Conservation (phyloP, 2,329 filamentous ascomycete species). For the Sclerotiophoma versabilis region DNA sequence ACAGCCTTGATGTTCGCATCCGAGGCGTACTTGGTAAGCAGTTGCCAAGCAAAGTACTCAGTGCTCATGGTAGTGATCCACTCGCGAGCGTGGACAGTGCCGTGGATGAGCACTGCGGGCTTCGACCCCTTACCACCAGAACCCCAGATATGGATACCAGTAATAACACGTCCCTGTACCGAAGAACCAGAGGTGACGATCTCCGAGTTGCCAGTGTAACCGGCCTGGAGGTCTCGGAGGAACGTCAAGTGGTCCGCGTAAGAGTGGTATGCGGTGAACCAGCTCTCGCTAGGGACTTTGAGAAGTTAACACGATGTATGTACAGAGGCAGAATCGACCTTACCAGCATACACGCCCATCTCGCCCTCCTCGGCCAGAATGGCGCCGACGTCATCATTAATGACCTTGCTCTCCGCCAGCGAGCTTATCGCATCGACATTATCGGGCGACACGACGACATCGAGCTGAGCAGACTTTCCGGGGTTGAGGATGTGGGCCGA, state of each 20-base stretch:
- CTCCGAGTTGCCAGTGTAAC: constrained; percentile 43
- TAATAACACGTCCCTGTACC: constrained; percentile 41
- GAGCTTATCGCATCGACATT: constrained; percentile 41
- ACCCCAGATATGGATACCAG: constrained; percentile 50
- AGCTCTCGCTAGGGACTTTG: constrained; percentile 42
- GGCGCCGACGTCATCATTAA: constrained; percentile 47
- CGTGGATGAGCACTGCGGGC: constrained; percentile 45
- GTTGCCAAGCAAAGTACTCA: constrained; percentile 37
- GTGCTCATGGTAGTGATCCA: constrained; percentile 47
- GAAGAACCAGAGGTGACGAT: constrained; percentile 44
- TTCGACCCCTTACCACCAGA: constrained; percentile 46
- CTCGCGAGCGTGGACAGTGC: constrained; percentile 47
- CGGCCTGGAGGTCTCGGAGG: constrained; percentile 42
- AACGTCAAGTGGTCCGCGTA: constrained; percentile 47
- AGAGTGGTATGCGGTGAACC: constrained; percentile 48
- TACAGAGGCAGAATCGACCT: background rate
- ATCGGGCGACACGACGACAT: constrained; percentile 47
- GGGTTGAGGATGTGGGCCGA: constrained; percentile 45
- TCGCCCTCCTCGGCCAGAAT: constrained; percentile 42
- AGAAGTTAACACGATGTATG: constrained; percentile 6
- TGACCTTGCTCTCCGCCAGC: constrained; percentile 35
- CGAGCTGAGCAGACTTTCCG: constrained; percentile 36
- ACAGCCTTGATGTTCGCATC: constrained; percentile 43
- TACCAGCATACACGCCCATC: constrained; percentile 39
- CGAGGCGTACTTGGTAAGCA: constrained; percentile 45